Percentiles rank a stretch among this genome's conserved stretches.
phyloP scores from a whole-genome alignment of 257 asterid species.

The Jacaranda mimosifolia region DNA sequence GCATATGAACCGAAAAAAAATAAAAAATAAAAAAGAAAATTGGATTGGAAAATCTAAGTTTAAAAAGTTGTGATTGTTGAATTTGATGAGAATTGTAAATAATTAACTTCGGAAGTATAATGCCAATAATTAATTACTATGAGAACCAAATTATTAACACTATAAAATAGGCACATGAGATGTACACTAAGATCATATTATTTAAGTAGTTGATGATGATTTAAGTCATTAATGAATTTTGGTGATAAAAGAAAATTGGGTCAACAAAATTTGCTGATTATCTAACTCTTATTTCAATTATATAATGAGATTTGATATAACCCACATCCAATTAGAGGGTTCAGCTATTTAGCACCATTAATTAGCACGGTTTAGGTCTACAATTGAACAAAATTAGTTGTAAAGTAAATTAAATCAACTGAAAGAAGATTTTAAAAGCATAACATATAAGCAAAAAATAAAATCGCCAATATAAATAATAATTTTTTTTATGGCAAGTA shows the following conservation, averaged over 20 bases:
- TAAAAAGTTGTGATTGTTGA: background rate
- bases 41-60: no score
- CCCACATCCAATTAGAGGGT: background rate
- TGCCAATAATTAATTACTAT: background rate
- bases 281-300: background rate
- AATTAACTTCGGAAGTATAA: background rate
- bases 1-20: no score
- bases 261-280: slow-evolving; percentile 21
- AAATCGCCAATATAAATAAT: no score
- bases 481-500: background rate
- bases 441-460: background rate
- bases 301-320: slow-evolving; percentile 7
- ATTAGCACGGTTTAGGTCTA: no score
- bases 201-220: background rate
- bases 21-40: no score
- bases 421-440: background rate
- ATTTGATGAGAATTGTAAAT: no score
- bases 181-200: background rate
- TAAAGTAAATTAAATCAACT: background rate
- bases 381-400: background rate
- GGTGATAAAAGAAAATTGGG: background rate
- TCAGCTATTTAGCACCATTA: background rate
- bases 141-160: background rate
- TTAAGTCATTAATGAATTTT: slow-evolving; percentile 12
- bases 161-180: background rate